Base-by-base conservation (phyloP, 2,329 filamentous ascomycete genomes). In the Aspergillus ibericus region DNA sequence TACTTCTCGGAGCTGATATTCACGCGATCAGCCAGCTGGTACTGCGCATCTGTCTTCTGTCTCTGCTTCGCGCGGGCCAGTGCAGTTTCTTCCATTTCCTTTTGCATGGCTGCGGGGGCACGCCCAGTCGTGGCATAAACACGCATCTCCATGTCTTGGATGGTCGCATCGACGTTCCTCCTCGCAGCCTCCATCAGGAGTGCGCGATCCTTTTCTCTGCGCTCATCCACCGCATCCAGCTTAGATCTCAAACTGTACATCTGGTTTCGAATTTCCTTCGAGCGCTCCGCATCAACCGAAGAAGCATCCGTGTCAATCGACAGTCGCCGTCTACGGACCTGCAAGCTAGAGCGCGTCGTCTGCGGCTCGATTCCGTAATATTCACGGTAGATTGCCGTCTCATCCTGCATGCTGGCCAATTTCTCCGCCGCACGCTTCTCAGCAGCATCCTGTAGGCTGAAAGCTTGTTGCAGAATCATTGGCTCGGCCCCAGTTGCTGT, bases 401-500 rank as follows among this genome's bases (percentile, higher is more conserved):
- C 88, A 57, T 90, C 84, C 40, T 93, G 86, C 59, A 97, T 85
- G 70, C 89, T 93, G 5, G 90, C 85, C 22, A 97, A 80, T 35
- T 92, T 87, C 72, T 96, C 90, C 58, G 93, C 87, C 0, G 93
- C 93, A 55, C 95, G 84, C 68, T 88, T 92, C 68, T 95, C 92
- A 0, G 93, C 93, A 5, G 90, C 88, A 68, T 96, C 92, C 70
- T 97, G 92, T 1, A 97, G 81, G 61, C 86, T 70, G 9, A 72
- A 56, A 16, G 69, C 68, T n/a, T 63, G 68, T 12, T 66, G 66
- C 20, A 68, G 27, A 15, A 63, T 55, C 4, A 63, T 61, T 6
- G 64, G 58, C 48, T 69, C 66, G 3, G 68, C 70, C 22, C 63
- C 63, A 9, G 68, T 65, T 13, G 68, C 65, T 1, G 72, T 67